Percentiles rank a stretch among this genome's conserved stretches.
These are phyloP conservation scores for Meyerozyma sp. DNA, from an alignment of 1,139 yeast species.

Conservation along the genomic window DNA sequence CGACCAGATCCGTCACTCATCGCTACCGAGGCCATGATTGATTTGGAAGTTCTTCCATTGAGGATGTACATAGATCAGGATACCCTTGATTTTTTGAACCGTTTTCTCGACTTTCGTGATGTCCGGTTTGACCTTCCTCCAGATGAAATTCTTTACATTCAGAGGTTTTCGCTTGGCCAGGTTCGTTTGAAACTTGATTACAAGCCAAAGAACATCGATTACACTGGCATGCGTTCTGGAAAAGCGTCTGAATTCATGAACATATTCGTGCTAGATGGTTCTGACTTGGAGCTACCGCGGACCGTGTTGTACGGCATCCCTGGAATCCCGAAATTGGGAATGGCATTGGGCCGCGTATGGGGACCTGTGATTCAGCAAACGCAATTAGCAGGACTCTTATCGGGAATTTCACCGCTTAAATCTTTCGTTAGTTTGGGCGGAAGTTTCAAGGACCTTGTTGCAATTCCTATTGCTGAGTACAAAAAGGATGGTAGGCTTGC, in stretches of 20 bases:
- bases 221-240: slow-evolving; percentile 79
- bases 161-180: slow-evolving; percentile 59
- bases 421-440: slow-evolving; percentile 74
- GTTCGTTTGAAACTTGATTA: slow-evolving; percentile 75
- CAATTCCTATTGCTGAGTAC: slow-evolving; percentile 71
- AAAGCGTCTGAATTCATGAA: slow-evolving; percentile 84
- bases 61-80: slow-evolving; percentile 90
- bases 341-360: slow-evolving; percentile 64
- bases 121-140: slow-evolving; percentile 56
- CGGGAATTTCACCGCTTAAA: slow-evolving; percentile 80
- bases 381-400: slow-evolving; percentile 72
- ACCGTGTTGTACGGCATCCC: slow-evolving; percentile 68
- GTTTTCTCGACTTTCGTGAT: slow-evolving; percentile 81
- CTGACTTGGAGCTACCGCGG: slow-evolving; percentile 59
- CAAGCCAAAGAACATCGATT: slow-evolving; percentile 85
- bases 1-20: slow-evolving; percentile 62
- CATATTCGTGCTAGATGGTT: slow-evolving; percentile 82
- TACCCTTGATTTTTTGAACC: slow-evolving; percentile 72
- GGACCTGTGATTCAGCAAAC: slow-evolving; percentile 77
- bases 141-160: slow-evolving; percentile 62
- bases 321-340: slow-evolving; percentile 61
- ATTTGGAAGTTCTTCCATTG: slow-evolving; percentile 61
- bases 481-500: slow-evolving; percentile 65
- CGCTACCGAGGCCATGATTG: slow-evolving; percentile 63
- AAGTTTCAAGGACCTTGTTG: slow-evolving; percentile 69